Conservation (phyloP, 1,139 yeast genomes). For the Yamadazyma jaroonii region DNA sequence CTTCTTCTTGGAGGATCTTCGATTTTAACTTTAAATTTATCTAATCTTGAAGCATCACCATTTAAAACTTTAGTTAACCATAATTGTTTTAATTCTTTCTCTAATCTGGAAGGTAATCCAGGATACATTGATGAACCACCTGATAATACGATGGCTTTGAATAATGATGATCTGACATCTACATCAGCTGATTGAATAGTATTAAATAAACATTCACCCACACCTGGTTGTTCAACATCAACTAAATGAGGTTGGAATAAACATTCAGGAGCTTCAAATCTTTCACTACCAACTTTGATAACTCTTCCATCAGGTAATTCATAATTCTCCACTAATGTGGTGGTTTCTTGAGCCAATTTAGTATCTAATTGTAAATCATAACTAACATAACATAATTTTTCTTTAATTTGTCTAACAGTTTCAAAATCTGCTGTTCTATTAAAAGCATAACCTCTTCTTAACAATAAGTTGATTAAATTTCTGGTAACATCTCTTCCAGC, state of each 20-base stretch:
- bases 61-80: conserved; percentile 89
- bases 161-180: conserved; percentile 84
- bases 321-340: conserved; percentile 85
- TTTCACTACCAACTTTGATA: conserved; percentile 90
- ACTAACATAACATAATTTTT: conserved; percentile 90
- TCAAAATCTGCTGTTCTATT: conserved; percentile 98
- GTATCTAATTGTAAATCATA: conserved; percentile 90
- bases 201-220: conserved; percentile 88
- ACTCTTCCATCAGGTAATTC: conserved; percentile 97
- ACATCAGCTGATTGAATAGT: conserved; percentile 94
- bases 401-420: conserved; percentile 96
- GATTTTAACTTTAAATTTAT: conserved; percentile 91
- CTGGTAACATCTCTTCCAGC: conserved; percentile 99
- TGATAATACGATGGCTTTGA: conserved; percentile 87
- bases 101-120: conserved; percentile 92
- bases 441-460: conserved; percentile 96
- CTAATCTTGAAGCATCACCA: conserved; percentile 83
- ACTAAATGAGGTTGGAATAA: conserved; percentile 94
- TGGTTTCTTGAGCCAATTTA: conserved; percentile 86
- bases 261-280: conserved; percentile 98
- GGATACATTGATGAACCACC: conserved; percentile 99
- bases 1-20: conserved; percentile 99
- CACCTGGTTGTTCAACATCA: conserved; percentile 97
- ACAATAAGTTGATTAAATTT: conserved; percentile 81
- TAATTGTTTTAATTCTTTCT: conserved; percentile 91